These are phyloP conservation scores for Lumnitzera racemosa DNA, from an alignment of 345 rosid genomes.

Conservation along the genomic window DNA sequence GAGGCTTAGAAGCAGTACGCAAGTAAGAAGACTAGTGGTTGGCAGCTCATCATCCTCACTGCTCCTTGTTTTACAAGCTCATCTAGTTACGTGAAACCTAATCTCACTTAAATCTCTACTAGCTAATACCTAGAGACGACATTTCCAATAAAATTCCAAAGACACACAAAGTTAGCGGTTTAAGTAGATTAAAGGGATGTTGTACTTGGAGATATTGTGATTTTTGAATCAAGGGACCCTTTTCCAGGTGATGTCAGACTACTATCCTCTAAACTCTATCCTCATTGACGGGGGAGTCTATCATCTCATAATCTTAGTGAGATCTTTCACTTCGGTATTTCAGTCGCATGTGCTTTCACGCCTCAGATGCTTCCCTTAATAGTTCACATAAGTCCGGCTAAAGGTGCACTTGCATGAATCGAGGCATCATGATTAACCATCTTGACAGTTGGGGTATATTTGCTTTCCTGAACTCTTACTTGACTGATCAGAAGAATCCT, in stretches of 20 bases:
- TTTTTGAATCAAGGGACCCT: constrained; percentile 63
- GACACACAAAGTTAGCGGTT: constrained; percentile 57
- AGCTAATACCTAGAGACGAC: too few relatives aligned
- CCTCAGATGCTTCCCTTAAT: constrained; percentile 80
- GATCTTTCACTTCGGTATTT: constrained; percentile 49
- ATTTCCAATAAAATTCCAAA: constrained; percentile 56
- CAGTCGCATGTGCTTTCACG: constrained; percentile 65
- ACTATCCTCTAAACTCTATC: constrained; percentile 58
- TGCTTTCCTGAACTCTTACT: constrained; percentile 63
- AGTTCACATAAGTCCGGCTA: constrained; percentile 60
- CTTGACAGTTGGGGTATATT: constrained; percentile 46
- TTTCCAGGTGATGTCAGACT: constrained; percentile 72
- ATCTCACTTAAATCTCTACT: too few relatives aligned
- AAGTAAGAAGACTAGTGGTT: too few relatives aligned
- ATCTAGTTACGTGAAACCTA: too few relatives aligned
- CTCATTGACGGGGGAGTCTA: constrained; percentile 67
- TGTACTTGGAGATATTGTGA: constrained; percentile 64
- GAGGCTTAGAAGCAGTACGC: too few relatives aligned
- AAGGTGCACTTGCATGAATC: constrained; percentile 75
- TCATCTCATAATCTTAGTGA: constrained; percentile 27
- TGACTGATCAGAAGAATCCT: constrained; percentile 68
- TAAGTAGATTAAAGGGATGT: constrained; percentile 66
- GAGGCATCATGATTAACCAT: constrained; percentile 48
- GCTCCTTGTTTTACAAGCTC: too few relatives aligned
- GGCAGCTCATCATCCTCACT: too few relatives aligned